phyloP scores from a whole-genome alignment of 2,329 filamentous ascomycete genomes.

The Diaporthe velutina region DNA sequence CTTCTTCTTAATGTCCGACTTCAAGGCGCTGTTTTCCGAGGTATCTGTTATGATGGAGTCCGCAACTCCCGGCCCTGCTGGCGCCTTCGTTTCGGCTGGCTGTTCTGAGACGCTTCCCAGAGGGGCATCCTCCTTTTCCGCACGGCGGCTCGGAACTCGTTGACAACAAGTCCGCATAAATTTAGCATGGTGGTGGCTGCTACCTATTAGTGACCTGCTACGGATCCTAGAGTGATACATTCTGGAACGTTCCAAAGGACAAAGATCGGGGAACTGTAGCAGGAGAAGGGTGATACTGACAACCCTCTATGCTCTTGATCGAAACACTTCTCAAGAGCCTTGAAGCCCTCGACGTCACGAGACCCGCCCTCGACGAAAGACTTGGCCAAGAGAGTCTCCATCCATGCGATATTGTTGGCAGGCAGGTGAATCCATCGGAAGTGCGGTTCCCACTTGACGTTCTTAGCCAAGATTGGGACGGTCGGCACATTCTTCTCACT shows the following conservation, averaged over 20 bases:
- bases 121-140: constrained; percentile 49
- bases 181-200: constrained; percentile 68
- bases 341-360: constrained; percentile 73
- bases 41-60: constrained; percentile 37
- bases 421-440: constrained; percentile 68
- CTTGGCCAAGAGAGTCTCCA: constrained; percentile 73
- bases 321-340: constrained; percentile 71
- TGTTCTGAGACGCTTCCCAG: constrained; percentile 40
- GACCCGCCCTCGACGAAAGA: constrained; percentile 73
- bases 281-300: too few relatives aligned
- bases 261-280: too few relatives aligned
- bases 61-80: background rate
- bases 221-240: too few relatives aligned
- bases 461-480: constrained; percentile 59
- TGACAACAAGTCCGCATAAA: constrained; percentile 73
- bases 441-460: constrained; percentile 59
- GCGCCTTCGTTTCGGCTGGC: constrained; percentile 37
- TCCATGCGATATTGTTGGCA: constrained; percentile 71
- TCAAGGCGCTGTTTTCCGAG: constrained; percentile 42
- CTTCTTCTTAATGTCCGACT: constrained; percentile 51
- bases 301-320: constrained; percentile 72
- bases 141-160: constrained; percentile 55
- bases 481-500: constrained; percentile 57
- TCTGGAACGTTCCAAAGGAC: too few relatives aligned
- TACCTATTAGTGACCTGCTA: too few relatives aligned